phyloP scores from a whole-genome alignment of 495 filamentous ascomycete species.

The Patellaria atrata region DNA sequence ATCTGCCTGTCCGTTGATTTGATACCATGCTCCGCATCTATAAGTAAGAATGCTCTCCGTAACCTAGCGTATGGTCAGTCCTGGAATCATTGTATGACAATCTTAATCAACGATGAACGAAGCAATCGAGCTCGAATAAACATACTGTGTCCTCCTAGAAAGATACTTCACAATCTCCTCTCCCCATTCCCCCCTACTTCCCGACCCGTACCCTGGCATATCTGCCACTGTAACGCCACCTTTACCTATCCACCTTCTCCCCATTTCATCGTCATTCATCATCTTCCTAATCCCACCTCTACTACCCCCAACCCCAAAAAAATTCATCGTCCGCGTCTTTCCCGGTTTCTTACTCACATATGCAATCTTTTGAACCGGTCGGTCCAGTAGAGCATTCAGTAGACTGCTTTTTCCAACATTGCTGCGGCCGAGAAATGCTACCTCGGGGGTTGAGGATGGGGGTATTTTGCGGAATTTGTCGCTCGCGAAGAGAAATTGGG shows the following conservation, averaged over 20 bases:
- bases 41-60: slow-evolving; percentile 64
- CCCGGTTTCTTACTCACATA: slow-evolving; percentile 62
- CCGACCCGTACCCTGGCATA: slow-evolving; percentile 88
- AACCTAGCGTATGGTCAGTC: slow-evolving; percentile 28
- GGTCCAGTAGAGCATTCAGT: slow-evolving; percentile 64
- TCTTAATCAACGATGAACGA: neutral
- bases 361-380: slow-evolving; percentile 30
- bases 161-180: slow-evolving; percentile 77
- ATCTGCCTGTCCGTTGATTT: slow-evolving; percentile 57
- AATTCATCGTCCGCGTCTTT: slow-evolving; percentile 68
- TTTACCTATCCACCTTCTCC: slow-evolving; percentile 11
- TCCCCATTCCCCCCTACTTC: slow-evolving; percentile 66
- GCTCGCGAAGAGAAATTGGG: slow-evolving; percentile 56
- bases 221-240: slow-evolving; percentile 51
- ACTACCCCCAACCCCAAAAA: slow-evolving; percentile 57
- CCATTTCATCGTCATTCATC: slow-evolving; percentile 36
- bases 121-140: slow-evolving; percentile 5
- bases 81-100: neutral
- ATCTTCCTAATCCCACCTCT: slow-evolving; percentile 16
- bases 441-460: slow-evolving; percentile 38
- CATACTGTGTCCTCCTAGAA: slow-evolving; percentile 47
- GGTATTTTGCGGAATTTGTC: slow-evolving; percentile 48
- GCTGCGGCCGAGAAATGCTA: slow-evolving; percentile 67
- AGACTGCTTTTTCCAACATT: slow-evolving; percentile 89
- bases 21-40: slow-evolving; percentile 69